phyloP scores from a whole-genome alignment of 345 rosid species.

The Tarenaya hassleriana region DNA sequence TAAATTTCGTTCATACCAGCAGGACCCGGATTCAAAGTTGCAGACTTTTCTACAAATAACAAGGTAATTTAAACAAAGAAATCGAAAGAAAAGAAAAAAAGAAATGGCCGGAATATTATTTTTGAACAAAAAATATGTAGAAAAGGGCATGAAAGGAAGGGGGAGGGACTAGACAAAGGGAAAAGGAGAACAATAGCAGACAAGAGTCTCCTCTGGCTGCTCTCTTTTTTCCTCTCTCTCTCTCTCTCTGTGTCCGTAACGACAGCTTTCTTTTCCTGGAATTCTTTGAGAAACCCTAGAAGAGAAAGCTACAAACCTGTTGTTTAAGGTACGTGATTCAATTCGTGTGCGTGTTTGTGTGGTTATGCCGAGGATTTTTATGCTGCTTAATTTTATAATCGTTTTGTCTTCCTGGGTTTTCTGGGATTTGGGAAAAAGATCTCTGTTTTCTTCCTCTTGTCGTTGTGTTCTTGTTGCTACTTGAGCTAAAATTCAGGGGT shows the following conservation, averaged over 20 bases:
- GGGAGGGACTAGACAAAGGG: slow-evolving; percentile 16
- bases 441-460: slow-evolving; percentile 24
- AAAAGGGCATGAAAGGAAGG: slow-evolving; percentile 16
- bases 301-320: slow-evolving; percentile 20
- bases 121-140: background rate
- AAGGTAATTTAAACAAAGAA: slow-evolving; percentile 15
- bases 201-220: slow-evolving; percentile 29
- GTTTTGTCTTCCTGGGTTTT: slow-evolving; percentile 15
- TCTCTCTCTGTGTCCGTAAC: slow-evolving; percentile 7
- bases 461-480: no score
- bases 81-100: slow-evolving; percentile 23
- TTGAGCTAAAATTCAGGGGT: background rate
- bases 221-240: slow-evolving; percentile 13
- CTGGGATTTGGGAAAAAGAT: slow-evolving; percentile 22
- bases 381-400: slow-evolving; percentile 9
- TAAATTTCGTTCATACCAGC: slow-evolving; percentile 23
- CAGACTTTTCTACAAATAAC: slow-evolving; percentile 27
- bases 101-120: background rate
- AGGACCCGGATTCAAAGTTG: slow-evolving; percentile 30
- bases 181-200: slow-evolving; percentile 16
- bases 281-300: slow-evolving; percentile 7
- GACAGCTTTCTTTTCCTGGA: slow-evolving; percentile 19
- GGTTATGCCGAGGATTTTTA: background rate
- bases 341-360: slow-evolving; percentile 16
- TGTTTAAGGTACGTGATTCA: slow-evolving; percentile 17